Conservation (phyloP, 2,329 filamentous ascomycete species). For the Talaromyces funiculosus region DNA sequence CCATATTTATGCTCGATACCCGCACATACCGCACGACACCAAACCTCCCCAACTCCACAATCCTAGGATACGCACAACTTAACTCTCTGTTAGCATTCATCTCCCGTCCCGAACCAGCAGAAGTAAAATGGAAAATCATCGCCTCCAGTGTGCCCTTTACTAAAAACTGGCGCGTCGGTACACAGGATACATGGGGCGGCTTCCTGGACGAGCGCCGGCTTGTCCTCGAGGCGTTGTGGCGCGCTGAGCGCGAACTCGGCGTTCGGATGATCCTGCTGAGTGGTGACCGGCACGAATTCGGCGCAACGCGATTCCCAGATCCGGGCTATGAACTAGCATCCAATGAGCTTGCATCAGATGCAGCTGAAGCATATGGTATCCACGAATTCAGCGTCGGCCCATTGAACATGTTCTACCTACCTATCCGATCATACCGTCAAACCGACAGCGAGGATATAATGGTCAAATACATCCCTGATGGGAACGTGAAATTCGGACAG, state of each 20-base stretch:
- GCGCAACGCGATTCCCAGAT: conserved; percentile 69
- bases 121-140: conserved; percentile 89
- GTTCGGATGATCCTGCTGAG: conserved; percentile 77
- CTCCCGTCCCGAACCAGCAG: conserved; percentile 61
- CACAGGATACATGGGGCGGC: conserved; percentile 87
- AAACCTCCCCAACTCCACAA: conserved; percentile 61
- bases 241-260: conserved; percentile 63
- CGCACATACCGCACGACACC: conserved; percentile 68
- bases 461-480: conserved; percentile 75
- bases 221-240: conserved; percentile 90
- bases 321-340: conserved; percentile 22
- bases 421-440: conserved; percentile 75
- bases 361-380: conserved; percentile 39
- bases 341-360: conserved; percentile 17
- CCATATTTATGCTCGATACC: conserved; percentile 93
- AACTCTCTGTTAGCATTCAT: conserved; percentile 75
- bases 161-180: conserved; percentile 91
- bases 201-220: conserved; percentile 73
- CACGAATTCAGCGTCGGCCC: conserved; percentile 92
- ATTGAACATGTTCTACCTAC: conserved; percentile 88
- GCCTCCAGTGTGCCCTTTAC: conserved; percentile 90
- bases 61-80: conserved; percentile 77
- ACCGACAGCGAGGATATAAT: conserved; percentile 74
- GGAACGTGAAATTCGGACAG: conserved; percentile 82
- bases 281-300: conserved; percentile 95